A percentile compares a stretch with the other conserved stretches of the same genome.
phyloP scores from a whole-genome alignment of 768 basidiomycete genomes.

The Daedalea quercina region DNA sequence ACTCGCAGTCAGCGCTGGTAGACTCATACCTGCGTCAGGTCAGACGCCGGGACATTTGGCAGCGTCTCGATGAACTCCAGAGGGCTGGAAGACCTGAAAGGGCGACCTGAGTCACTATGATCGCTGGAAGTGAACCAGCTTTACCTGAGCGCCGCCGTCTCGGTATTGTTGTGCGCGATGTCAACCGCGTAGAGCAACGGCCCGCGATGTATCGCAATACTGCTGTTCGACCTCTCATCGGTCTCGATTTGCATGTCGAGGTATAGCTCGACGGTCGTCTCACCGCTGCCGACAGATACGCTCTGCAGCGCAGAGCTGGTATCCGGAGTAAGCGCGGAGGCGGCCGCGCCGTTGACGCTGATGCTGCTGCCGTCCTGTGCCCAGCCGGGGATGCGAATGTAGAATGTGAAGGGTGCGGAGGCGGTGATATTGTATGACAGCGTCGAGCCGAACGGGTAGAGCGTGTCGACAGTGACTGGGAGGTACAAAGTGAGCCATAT shows the following conservation, averaged over 20 bases:
- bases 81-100: slow-evolving; percentile 19
- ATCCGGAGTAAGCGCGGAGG: slow-evolving; percentile 30
- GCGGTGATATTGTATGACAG: slow-evolving; percentile 39
- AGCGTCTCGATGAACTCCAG: slow-evolving; percentile 30
- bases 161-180: slow-evolving; percentile 34
- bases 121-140: not conserved
- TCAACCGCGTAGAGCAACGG: slow-evolving; percentile 51
- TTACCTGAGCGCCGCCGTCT: slow-evolving; percentile 32
- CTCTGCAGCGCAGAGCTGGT: slow-evolving; percentile 36
- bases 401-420: slow-evolving; percentile 37
- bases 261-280: slow-evolving; percentile 37
- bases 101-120: not conserved
- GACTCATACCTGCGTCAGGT: not conserved
- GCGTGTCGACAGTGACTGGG: slow-evolving; percentile 37
- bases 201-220: slow-evolving; percentile 47
- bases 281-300: slow-evolving; percentile 33
- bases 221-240: slow-evolving; percentile 45
- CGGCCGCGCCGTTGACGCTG: slow-evolving; percentile 28
- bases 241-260: slow-evolving; percentile 41
- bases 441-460: slow-evolving; percentile 46
- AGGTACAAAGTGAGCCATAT: slow-evolving; percentile 17
- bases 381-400: slow-evolving; percentile 47
- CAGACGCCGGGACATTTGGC: not conserved
- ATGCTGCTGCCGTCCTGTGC: slow-evolving; percentile 36
- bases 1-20: not conserved